A percentile compares a stretch with the other conserved stretches of the same genome.
phyloP scores from a whole-genome alignment of 257 asterid species.

The Echites panduratus region DNA sequence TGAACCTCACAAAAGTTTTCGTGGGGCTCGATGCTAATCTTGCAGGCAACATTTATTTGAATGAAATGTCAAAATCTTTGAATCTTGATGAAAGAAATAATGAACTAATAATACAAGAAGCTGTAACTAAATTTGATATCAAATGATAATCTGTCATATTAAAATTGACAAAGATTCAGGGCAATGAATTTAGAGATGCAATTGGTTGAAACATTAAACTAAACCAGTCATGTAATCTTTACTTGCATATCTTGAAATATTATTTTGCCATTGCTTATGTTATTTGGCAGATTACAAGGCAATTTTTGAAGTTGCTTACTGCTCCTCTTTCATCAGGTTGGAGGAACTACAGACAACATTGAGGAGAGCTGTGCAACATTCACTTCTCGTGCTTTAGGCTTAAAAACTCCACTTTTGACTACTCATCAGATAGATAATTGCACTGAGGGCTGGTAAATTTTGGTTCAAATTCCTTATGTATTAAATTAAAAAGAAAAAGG shows the following conservation, averaged over 20 bases:
- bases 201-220: background rate
- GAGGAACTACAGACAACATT: slow-evolving; percentile 94
- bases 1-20: background rate
- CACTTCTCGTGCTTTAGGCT: slow-evolving; percentile 80
- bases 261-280: background rate
- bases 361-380: slow-evolving; percentile 95
- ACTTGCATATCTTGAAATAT: background rate
- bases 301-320: background rate
- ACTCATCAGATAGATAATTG: slow-evolving; percentile 99
- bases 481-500: slow-evolving; percentile 10
- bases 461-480: slow-evolving; percentile 5
- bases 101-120: background rate
- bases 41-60: background rate
- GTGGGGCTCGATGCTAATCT: background rate
- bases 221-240: background rate
- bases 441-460: slow-evolving; percentile 80
- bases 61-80: background rate
- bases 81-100: background rate
- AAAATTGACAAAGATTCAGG: background rate
- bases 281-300: background rate
- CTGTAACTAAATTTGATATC: background rate
- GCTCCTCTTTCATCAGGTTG: slow-evolving; percentile 46
- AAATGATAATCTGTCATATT: background rate
- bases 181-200: background rate
- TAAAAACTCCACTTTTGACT: slow-evolving; percentile 60